Conservation (phyloP, 345 rosid species). For the Populus nigra region DNA sequence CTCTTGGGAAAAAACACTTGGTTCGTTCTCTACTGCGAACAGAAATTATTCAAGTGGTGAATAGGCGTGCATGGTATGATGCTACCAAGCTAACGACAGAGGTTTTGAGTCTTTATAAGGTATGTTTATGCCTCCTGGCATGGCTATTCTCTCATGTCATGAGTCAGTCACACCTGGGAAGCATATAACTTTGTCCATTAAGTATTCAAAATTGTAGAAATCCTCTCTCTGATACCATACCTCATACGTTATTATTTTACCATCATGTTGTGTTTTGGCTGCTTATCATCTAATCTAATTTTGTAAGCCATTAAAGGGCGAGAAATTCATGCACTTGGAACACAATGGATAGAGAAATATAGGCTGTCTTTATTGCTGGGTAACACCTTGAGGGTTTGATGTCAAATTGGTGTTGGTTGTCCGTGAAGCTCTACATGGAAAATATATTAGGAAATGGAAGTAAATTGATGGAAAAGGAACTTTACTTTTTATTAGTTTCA, state of each 20-base stretch:
- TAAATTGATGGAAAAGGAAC: background rate
- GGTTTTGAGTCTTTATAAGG: slow-evolving; percentile 83
- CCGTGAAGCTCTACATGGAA: background rate
- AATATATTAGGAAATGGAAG: background rate
- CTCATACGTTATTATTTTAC: no score
- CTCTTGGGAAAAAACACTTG: slow-evolving; percentile 94
- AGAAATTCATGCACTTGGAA: background rate
- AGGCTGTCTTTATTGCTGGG: background rate
- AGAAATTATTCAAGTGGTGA: slow-evolving; percentile 90
- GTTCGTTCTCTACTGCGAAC: slow-evolving; percentile 81
- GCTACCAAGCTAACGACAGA: slow-evolving; percentile 76
- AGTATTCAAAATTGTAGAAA: background rate
- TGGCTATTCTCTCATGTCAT: background rate
- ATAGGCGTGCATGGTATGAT: slow-evolving; percentile 93
- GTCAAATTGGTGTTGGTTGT: background rate
- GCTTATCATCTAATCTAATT: background rate
- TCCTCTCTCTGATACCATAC: background rate
- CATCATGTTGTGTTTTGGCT: background rate
- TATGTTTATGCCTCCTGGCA: slow-evolving; percentile 17
- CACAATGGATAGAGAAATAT: no score
- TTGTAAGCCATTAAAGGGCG: background rate
- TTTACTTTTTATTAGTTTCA: background rate
- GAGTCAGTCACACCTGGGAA: background rate
- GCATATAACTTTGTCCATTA: background rate
- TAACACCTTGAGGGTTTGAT: background rate